phyloP scores from a whole-genome alignment of 2,329 filamentous ascomycete genomes.

The Apiospora phragmitis region DNA sequence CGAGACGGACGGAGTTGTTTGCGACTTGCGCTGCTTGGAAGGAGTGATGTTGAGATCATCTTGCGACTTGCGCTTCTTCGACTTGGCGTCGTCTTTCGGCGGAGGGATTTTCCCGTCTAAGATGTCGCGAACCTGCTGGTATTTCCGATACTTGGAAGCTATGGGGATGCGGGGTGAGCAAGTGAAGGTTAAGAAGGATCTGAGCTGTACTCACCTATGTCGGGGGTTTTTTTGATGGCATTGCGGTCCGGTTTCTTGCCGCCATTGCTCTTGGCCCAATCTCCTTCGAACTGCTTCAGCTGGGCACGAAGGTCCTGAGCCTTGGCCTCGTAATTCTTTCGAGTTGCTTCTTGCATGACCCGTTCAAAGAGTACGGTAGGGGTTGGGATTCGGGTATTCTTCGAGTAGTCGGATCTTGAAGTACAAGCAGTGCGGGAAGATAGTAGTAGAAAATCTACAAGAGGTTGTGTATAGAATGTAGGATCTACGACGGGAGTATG shows the following conservation, averaged over 20 bases:
- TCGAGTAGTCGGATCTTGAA: not conserved
- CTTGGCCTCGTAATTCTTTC: conserved; percentile 47
- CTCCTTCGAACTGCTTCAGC: conserved; percentile 73
- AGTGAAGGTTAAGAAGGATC: not conserved
- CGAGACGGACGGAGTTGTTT: conserved; percentile 49
- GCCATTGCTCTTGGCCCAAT: conserved; percentile 61
- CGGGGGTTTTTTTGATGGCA: conserved; percentile 74
- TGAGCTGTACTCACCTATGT: conserved; percentile 58
- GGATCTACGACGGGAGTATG: not conserved
- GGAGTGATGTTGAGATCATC: conserved; percentile 43
- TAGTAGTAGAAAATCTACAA: not conserved
- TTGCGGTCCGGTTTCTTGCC: conserved; percentile 70
- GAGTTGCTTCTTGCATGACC: conserved; percentile 48
- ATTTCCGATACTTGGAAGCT: conserved; percentile 77
- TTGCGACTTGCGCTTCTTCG: conserved; percentile 41
- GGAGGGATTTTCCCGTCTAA: conserved; percentile 53
- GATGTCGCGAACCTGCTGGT: conserved; percentile 64
- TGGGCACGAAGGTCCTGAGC: conserved; percentile 62
- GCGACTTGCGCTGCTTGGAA: conserved; percentile 50
- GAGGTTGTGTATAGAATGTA: not conserved
- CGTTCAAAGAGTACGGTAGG: not conserved
- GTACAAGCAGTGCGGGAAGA: not conserved
- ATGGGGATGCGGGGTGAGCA: conserved; percentile 7
- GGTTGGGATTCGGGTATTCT: not conserved
- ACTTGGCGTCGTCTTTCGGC: conserved; percentile 21